Percentiles rank a stretch among this genome's conserved stretches.
Conservation (phyloP, 2,329 filamentous ascomycete species). For the Colletotrichum costaricense region DNA sequence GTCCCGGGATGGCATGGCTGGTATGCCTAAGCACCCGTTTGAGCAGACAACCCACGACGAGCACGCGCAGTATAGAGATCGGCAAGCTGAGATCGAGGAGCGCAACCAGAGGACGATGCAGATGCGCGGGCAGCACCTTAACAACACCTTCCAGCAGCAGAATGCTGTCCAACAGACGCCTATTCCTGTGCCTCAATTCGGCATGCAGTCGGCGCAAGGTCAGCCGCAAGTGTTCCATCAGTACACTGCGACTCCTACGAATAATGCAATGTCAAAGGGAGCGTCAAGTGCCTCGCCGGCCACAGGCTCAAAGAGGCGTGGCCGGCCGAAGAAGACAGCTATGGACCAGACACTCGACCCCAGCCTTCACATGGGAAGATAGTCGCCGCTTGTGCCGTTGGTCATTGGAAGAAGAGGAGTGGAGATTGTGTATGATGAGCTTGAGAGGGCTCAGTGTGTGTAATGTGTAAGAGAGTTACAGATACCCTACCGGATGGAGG, state of each 20-base stretch:
- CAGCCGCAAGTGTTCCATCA: constrained; percentile 32
- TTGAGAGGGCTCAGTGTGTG: not conserved
- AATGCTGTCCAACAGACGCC: constrained; percentile 35
- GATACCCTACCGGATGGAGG: constrained; percentile 15
- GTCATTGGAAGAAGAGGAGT: too few relatives aligned
- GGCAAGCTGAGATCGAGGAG: constrained; percentile 23
- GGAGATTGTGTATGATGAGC: not conserved
- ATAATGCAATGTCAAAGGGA: constrained; percentile 13
- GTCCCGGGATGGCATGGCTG: constrained; percentile 31
- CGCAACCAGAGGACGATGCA: constrained; percentile 29
- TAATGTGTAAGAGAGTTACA: not conserved
- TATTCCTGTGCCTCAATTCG: constrained; percentile 36
- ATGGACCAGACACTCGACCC: constrained; percentile 28
- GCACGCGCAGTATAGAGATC: constrained; percentile 35
- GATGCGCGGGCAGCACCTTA: constrained; percentile 34
- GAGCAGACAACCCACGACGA: constrained; percentile 35
- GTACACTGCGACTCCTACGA: constrained; percentile 27
- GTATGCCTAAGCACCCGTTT: constrained; percentile 33
- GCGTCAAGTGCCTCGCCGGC: constrained; percentile 21
- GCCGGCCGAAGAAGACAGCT: constrained; percentile 33
- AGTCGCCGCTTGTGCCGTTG: not conserved
- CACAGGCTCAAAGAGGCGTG: constrained; percentile 29
- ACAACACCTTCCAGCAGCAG: constrained; percentile 31
- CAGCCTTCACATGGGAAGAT: constrained; percentile 28
- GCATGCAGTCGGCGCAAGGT: constrained; percentile 30